Conservation (phyloP, 1,139 yeast genomes). For the Candida sp. region DNA sequence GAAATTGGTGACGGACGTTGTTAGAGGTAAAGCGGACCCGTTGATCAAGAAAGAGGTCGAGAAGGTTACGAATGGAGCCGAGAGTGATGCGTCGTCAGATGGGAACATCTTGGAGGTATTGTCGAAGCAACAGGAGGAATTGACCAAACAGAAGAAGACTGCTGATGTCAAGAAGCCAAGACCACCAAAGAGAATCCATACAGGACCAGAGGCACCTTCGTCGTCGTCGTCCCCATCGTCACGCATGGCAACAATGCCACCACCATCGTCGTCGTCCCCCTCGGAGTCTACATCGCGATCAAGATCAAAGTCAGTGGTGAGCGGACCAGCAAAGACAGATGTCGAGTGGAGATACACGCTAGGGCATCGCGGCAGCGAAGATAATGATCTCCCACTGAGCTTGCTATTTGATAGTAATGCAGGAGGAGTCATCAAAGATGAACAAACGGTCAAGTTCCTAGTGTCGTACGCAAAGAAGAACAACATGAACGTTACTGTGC, state of each 20-base stretch:
- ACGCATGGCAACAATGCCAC: neutral
- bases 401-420: conserved; percentile 32
- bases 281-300: neutral
- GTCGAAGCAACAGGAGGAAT: conserved; percentile 17
- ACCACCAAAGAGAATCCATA: conserved; percentile 2
- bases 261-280: neutral
- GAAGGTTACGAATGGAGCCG: conserved; percentile 28
- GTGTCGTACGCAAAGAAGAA: conserved; percentile 65
- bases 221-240: neutral
- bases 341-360: conserved; percentile 42
- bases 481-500: conserved; percentile 69
- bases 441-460: conserved; percentile 58
- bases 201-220: neutral
- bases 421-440: conserved; percentile 54
- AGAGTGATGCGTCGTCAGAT: neutral
- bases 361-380: conserved; percentile 12
- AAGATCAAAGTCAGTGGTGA: conserved; percentile 1
- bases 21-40: conserved; percentile 57
- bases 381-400: conserved; percentile 20
- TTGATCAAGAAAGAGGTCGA: conserved; percentile 40
- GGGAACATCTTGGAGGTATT: conserved; percentile 15
- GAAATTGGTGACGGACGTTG: conserved; percentile 78
- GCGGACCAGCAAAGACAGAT: conserved; percentile 17
- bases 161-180: conserved; percentile 3
- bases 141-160: conserved; percentile 7